Evolutionary conservation across 352 stramenopile genomes (phyloP), one percentile per base, ranked within the genome.

Genomic region (Pythium insidiosum): DNA sequence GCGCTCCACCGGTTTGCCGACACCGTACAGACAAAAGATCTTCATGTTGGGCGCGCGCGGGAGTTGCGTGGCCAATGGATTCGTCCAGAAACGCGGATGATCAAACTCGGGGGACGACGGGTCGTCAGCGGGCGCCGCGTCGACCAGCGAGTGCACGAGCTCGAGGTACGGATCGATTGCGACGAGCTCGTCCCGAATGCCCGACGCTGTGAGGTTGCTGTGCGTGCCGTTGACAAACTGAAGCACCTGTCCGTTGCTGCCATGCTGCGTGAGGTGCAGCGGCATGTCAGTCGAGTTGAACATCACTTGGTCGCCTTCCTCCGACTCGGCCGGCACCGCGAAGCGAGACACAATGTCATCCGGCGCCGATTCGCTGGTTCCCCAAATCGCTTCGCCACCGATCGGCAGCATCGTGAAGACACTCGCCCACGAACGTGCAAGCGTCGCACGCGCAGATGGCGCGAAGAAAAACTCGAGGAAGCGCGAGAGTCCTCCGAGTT

Each of bases 1-100:
- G 28, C 83, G 78, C 48, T 94, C 83, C 5, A 93, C 95, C 18
- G 84, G 75, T 11, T 96, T 77, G 40, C 89, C 88, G 13, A 95
- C 70, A 36, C 94, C 94, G 66, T 98, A 98, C 7, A 98, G 61
- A 37, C 94, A 98, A 50, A 96, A 97, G 15, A 98, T 68, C 45
- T 96, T 97, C 53, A 98, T 69, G 25, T 80, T 92, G 3, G 94
- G 89, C 15, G 94, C 94, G 23, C 81, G 57, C 5, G 94, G 94
- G 11, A 98, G 65, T 25, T 79, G 62, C 15, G 85, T 78, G 40
- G 73, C 65, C 5, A 96, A 63, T 29, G 88, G 79, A 61, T 98
- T 96, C 20, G 86, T 78, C 84, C 84, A 96, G 61, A 87, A 77
- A 53, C 75, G 77, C 1, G 55, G 58, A 12, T 65, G 35, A 34